Conservation (phyloP, 257 asterid genomes). For the Leptodermis oblonga region DNA sequence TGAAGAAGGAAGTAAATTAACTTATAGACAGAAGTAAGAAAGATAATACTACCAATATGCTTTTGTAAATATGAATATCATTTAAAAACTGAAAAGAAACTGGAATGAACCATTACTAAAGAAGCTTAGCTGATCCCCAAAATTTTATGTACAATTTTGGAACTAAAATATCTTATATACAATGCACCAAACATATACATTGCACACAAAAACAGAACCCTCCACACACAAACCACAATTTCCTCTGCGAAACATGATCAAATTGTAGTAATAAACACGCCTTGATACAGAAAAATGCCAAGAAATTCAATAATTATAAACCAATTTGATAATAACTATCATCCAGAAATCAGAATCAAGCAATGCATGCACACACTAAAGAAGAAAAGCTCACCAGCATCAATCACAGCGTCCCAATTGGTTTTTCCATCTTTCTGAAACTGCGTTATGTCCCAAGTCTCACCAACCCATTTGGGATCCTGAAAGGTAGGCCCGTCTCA, state of each 20-base stretch:
- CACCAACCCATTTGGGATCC: constrained; percentile 72
- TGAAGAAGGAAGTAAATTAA: constrained; percentile 3
- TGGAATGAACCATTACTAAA: neutral
- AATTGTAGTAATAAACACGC: neutral
- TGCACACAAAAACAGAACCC: neutral
- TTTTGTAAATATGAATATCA: neutral
- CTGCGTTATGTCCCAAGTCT: constrained; percentile 87
- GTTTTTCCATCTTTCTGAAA: constrained; percentile 63
- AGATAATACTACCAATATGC: constrained; percentile 24
- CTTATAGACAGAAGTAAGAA: neutral
- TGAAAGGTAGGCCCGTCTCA: constrained; percentile 26
- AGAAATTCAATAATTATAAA: neutral
- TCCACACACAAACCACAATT: neutral
- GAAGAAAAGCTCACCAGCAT: constrained; percentile 55
- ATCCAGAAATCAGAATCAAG: neutral
- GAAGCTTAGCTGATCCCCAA: neutral
- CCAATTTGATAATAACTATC: neutral
- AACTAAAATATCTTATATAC: too few relatives aligned
- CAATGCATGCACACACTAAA: neutral
- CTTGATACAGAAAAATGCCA: neutral
- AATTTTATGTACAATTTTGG: neutral
- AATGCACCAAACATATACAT: neutral
- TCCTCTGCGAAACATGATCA: too few relatives aligned
- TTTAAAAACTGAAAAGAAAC: neutral
- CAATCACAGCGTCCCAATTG: constrained; percentile 91